These are phyloP conservation scores for Amphibolis antarctica DNA, from an alignment of 106 monocot genomes.

Conservation along the genomic window DNA sequence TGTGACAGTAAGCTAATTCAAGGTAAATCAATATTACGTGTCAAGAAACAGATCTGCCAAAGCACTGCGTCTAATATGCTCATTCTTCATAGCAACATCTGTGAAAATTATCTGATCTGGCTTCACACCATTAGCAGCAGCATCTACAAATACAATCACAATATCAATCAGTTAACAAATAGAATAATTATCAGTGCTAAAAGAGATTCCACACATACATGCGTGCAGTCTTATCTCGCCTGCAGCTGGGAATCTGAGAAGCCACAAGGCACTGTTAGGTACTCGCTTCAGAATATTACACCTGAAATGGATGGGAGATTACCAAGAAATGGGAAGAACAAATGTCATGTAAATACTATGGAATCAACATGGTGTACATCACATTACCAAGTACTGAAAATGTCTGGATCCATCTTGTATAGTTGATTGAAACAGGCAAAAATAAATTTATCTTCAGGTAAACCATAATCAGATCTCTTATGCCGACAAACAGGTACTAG, in stretches of 20 bases:
- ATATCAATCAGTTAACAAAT: not conserved
- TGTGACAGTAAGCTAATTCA: not conserved
- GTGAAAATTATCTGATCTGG: conserved; percentile 90
- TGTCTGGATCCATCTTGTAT: conserved; percentile 98
- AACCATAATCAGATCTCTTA: conserved; percentile 86
- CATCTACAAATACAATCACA: conserved; percentile 39
- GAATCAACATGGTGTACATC: not conserved
- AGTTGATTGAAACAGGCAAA: conserved; percentile 99
- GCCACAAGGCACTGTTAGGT: conserved; percentile 88
- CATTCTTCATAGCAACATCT: conserved; percentile 87
- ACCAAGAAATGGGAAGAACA: not conserved
- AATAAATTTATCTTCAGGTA: conserved; percentile 90
- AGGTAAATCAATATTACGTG: conserved; percentile 28
- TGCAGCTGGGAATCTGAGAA: conserved; percentile 85
- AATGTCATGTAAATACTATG: not conserved
- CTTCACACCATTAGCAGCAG: conserved; percentile 63
- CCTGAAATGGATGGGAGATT: conserved; percentile 27
- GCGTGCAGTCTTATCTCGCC: conserved; percentile 79
- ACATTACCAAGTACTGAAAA: conserved; percentile 76
- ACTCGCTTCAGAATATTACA: conserved; percentile 93
- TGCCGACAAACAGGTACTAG: conserved; percentile 56
- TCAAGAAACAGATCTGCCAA: conserved; percentile 89
- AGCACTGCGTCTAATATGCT: conserved; percentile 87
- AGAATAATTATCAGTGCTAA: not conserved
- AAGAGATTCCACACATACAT: conserved; percentile 30